These are phyloP conservation scores for Lophiostoma macrostomum DNA, from an alignment of 495 filamentous ascomycete species.

Conservation along the genomic window DNA sequence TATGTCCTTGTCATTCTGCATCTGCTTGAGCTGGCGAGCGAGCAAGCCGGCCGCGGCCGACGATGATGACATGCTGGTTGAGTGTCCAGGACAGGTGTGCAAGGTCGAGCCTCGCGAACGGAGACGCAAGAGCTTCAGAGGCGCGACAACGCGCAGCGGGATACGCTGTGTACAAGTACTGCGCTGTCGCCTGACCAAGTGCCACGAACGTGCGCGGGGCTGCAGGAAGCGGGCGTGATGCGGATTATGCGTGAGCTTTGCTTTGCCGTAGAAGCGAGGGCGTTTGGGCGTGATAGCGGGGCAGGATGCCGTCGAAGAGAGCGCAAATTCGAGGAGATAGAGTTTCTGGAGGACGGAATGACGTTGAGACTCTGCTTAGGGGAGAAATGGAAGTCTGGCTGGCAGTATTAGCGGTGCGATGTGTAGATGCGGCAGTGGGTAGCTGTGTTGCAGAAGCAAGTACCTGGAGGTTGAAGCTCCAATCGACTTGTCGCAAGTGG, in stretches of 20 bases:
- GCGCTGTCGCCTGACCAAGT: too few species aligned
- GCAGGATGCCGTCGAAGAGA: too few species aligned
- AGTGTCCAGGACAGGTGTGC: neutral
- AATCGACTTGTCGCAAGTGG: conserved; percentile 8
- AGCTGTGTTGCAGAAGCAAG: conserved; percentile 8
- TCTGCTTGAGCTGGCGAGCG: conserved; percentile 81
- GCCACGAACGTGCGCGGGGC: too few species aligned
- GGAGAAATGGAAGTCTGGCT: neutral
- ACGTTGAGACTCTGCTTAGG: neutral
- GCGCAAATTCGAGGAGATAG: too few species aligned
- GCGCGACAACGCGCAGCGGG: too few species aligned
- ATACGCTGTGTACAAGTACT: too few species aligned
- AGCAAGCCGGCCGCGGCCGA: conserved; percentile 70
- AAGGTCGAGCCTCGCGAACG: neutral
- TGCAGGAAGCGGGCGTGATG: too few species aligned
- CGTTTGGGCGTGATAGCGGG: too few species aligned
- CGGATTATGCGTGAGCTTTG: too few species aligned
- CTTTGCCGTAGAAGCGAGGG: too few species aligned
- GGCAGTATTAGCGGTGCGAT: neutral
- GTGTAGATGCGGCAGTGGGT: neutral
- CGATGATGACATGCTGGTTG: conserved; percentile 22
- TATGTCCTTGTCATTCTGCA: conserved; percentile 87
- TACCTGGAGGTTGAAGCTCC: neutral
- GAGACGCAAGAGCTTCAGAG: neutral
- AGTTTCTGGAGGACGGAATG: too few species aligned